Percentiles rank a stretch among this genome's conserved stretches.
Evolutionary conservation across 371 early-diverging fungal species (phyloP).

Genomic region (Mucor racemosus): DNA sequence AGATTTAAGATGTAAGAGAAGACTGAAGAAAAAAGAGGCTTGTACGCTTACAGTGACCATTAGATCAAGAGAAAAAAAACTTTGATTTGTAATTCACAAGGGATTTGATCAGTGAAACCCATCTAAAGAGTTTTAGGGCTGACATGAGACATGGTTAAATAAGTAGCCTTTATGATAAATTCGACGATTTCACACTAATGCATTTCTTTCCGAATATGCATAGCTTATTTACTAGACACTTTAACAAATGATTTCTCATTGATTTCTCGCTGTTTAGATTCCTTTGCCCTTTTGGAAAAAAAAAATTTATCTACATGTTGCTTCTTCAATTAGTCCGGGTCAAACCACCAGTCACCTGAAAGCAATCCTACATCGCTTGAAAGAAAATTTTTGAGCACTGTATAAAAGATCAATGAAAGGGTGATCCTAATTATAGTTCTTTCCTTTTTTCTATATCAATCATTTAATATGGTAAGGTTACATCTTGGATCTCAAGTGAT

Average conservation of each 20-base stretch:
- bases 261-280: too few relatives aligned
- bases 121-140: neutral
- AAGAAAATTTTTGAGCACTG: constrained; percentile 4
- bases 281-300: too few relatives aligned
- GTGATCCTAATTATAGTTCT: neutral
- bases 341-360: constrained; percentile 8
- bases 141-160: neutral
- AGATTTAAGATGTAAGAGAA: neutral
- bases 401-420: constrained; percentile 4
- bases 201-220: too few relatives aligned
- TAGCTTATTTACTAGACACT: too few relatives aligned
- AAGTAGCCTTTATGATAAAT: neutral
- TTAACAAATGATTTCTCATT: too few relatives aligned
- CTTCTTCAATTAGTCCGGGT: neutral
- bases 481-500: neutral
- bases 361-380: neutral
- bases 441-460: constrained; percentile 26
- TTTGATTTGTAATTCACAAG: neutral
- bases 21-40: constrained; percentile 6
- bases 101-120: neutral
- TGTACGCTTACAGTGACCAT: neutral
- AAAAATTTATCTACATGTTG: neutral
- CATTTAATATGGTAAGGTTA: constrained; percentile 28
- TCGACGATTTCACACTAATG: too few relatives aligned
- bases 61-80: neutral